Base-by-base conservation (phyloP, 805 yeast species). In the Wickerhamomyces kurtzmanii region DNA sequence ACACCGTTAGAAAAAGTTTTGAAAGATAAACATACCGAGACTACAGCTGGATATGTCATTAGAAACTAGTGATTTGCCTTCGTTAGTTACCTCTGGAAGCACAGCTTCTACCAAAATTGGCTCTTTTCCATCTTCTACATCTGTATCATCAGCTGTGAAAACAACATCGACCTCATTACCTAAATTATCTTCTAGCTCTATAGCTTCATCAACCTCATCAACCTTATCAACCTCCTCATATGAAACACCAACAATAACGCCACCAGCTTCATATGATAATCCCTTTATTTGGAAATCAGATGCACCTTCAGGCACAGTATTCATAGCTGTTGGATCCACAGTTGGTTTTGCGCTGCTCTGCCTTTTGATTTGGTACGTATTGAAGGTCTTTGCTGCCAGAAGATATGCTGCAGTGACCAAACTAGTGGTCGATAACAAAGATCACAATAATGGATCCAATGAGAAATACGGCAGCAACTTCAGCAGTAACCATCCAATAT, bases 311-410 rank as follows among this genome's bases (percentile, higher is more conserved):
- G 94, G 94, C 2, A 79, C 91, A 1, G 86, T 85, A 3, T 84
- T 83, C 53, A 84, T 85, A 28, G 79, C 82, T 1, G 79, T 83
- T 23, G 94, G 93, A 2, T 60, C 78, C 8, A 61, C 76, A 21
- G 71, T 76, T 5, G 82, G 76, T 0, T 74, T 71, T 21, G 55
- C 80, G 4, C 51, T 75, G 13, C 36, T 76, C 4, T 63, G 62
- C 1, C 59, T 78, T 22, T 37, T 68, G 8, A 37, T 62, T 10
- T 75, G 78, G 68, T 70, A 77, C 39, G 42, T 67, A 14, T 48
- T 68, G 15, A 56, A 62, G 23, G 66, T 70, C 10, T 36, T 64
- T 18, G 43, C 55, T 10, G 72, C 84, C 5, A 65, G 67, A 16
- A 58, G 68, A 33, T 46, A 64, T 23, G 74, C 84, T 17, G 65